phyloP scores from a whole-genome alignment of 2,329 filamentous ascomycete genomes.

The Didymella sp. region DNA sequence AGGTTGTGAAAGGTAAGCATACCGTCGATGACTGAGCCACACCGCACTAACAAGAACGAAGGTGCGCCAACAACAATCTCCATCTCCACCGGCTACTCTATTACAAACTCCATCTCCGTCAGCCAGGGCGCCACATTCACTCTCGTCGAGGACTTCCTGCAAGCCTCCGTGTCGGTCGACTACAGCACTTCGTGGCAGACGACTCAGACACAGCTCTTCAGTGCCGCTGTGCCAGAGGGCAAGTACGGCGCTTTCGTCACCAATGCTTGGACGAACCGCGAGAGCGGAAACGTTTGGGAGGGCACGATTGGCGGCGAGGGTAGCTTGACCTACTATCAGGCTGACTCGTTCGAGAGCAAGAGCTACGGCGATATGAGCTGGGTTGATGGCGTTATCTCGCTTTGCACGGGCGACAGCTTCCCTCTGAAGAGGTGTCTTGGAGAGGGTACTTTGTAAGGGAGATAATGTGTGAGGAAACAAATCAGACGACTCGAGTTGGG shows the following conservation, averaged over 20 bases:
- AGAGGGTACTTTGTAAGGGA: constrained; percentile 36
- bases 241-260: constrained; percentile 52
- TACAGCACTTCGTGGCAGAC: constrained; percentile 47
- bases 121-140: constrained; percentile 22
- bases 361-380: constrained; percentile 45
- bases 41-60: not conserved
- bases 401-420: constrained; percentile 49
- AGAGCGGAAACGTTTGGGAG: constrained; percentile 45
- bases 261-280: constrained; percentile 47
- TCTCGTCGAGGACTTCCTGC: constrained; percentile 39
- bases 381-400: constrained; percentile 51
- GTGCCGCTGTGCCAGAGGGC: constrained; percentile 45
- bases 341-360: constrained; percentile 48
- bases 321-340: constrained; percentile 36
- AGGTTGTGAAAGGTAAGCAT: constrained; percentile 38
- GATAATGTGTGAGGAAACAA: no score
- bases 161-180: constrained; percentile 31
- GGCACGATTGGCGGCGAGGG: constrained; percentile 46
- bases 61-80: constrained; percentile 34
- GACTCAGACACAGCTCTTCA: constrained; percentile 40
- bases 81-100: constrained; percentile 47
- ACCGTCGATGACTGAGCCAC: not conserved
- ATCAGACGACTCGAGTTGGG: no score
- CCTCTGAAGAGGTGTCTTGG: constrained; percentile 52
- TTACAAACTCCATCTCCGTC: constrained; percentile 46